A percentile compares a stretch with the other conserved stretches of the same genome.
phyloP scores from a whole-genome alignment of 139 green algal species.

The Parachlorella kessleri region DNA sequence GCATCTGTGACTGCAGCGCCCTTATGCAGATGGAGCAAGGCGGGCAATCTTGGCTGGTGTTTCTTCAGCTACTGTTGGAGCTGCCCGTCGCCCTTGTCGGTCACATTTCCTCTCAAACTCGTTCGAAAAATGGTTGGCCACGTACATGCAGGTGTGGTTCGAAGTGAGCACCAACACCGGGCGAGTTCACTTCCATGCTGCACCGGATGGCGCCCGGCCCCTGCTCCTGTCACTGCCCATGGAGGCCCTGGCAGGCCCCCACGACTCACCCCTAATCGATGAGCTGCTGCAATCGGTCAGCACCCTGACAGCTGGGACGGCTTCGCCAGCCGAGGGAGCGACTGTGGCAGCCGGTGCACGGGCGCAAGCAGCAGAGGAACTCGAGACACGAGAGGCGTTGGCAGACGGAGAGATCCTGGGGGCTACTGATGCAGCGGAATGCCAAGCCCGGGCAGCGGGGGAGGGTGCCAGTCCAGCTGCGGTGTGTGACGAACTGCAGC shows the following conservation, averaged over 20 bases:
- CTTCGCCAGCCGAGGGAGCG: background rate
- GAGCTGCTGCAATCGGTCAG: constrained; percentile 18
- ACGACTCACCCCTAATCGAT: constrained; percentile 8
- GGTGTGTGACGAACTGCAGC: too few relatives aligned
- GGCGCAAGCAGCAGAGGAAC: constrained; percentile 4
- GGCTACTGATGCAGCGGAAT: background rate
- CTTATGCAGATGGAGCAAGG: too few relatives aligned
- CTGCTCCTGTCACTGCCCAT: constrained; percentile 73
- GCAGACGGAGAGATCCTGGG: background rate
- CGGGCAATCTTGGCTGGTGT: too few relatives aligned
- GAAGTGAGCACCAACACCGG: constrained; percentile 75
- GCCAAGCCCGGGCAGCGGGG: background rate
- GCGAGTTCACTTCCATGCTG: constrained; percentile 78
- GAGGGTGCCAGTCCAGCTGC: background rate
- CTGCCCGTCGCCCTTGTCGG: too few relatives aligned
- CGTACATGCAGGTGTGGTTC: constrained; percentile 60
- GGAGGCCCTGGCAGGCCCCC: constrained; percentile 53
- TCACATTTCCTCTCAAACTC: too few relatives aligned
- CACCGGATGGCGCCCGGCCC: constrained; percentile 56
- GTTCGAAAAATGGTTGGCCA: too few relatives aligned
- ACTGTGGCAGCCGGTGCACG: constrained; percentile 17
- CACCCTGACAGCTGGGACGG: background rate
- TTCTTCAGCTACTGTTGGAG: too few relatives aligned
- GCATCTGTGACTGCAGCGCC: too few relatives aligned
- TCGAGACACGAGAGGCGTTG: background rate